phyloP scores from a whole-genome alignment of 2,329 filamentous ascomycete genomes.

The Fusarium ramigenum region DNA sequence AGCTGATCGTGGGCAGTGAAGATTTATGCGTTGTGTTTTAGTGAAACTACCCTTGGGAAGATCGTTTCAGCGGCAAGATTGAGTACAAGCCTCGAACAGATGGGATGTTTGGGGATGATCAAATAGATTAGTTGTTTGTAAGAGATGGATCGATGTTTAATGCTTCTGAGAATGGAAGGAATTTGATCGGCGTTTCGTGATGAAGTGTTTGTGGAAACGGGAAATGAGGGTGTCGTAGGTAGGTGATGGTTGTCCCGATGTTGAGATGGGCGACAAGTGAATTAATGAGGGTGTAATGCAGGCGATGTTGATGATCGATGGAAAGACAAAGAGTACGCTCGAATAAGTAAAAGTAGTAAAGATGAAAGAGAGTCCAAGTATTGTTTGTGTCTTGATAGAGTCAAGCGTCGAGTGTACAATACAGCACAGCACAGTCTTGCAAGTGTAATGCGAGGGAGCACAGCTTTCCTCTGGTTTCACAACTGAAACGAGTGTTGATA shows the following conservation, averaged over 20 bases:
- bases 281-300: not conserved
- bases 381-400: constrained; percentile 2
- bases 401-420: not conserved
- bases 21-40: constrained; percentile 18
- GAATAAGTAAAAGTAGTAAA: not conserved
- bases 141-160: not conserved
- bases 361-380: constrained; percentile 18
- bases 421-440: not conserved
- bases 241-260: constrained; percentile 4
- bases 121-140: constrained; percentile 6
- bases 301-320: not conserved
- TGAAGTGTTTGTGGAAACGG: not conserved
- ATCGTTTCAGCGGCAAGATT: constrained; percentile 12
- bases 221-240: constrained; percentile 23
- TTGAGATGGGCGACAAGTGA: constrained; percentile 6
- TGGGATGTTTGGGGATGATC: not conserved
- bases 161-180: constrained; percentile 7
- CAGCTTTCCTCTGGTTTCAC: constrained; percentile 41
- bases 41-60: constrained; percentile 22
- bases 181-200: constrained; percentile 17
- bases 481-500: constrained; percentile 34
- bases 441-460: constrained; percentile 35
- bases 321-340: not conserved
- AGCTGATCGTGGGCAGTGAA: not conserved
- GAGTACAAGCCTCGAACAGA: not conserved